Percentiles rank a stretch among this genome's conserved stretches.
phyloP scores from a whole-genome alignment of 1,139 yeast species.

The Taphrina flavorubra region DNA sequence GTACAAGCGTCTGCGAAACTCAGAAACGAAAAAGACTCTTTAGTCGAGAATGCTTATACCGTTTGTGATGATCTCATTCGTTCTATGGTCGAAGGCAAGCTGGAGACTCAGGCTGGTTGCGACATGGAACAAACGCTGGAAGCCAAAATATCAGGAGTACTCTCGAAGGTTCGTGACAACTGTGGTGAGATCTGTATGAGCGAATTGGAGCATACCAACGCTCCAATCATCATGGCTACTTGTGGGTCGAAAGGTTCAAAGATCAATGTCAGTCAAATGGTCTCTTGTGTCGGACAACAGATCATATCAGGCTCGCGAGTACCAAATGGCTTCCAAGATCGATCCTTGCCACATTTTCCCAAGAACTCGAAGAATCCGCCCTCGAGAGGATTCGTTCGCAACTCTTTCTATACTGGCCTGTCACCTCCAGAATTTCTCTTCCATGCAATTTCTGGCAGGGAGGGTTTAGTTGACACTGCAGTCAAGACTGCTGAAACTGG shows the following conservation, averaged over 20 bases:
- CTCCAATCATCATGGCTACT: conserved; percentile 98
- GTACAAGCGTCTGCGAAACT: conserved; percentile 90
- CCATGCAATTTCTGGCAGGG: conserved; percentile 99
- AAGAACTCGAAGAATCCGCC: conserved; percentile 97
- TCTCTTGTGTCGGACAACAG: conserved; percentile 99
- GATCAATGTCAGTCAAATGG: conserved; percentile 98
- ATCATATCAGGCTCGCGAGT: conserved; percentile 98
- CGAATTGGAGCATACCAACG: conserved; percentile 87
- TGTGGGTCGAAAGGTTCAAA: conserved; percentile 99
- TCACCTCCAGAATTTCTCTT: conserved; percentile 96
- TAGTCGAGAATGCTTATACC: conserved; percentile 89
- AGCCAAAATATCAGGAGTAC: conserved; percentile 93
- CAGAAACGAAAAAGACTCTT: conserved; percentile 75
- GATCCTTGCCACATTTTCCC: conserved; percentile 95
- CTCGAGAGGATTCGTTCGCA: conserved; percentile 95
- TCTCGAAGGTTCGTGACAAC: conserved; percentile 97
- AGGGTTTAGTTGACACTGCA: conserved; percentile 98
- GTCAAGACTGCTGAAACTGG: conserved; percentile 99
- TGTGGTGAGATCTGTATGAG: conserved; percentile 97
- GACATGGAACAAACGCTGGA: conserved; percentile 97
- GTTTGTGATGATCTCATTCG: conserved; percentile 92
- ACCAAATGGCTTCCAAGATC: conserved; percentile 98
- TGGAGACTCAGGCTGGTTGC: conserved; percentile 99
- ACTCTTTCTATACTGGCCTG: conserved; percentile 91
- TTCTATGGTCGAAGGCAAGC: conserved; percentile 77